Conservation (phyloP, 2,329 filamentous ascomycete genomes). For the Camillea tinctor region DNA sequence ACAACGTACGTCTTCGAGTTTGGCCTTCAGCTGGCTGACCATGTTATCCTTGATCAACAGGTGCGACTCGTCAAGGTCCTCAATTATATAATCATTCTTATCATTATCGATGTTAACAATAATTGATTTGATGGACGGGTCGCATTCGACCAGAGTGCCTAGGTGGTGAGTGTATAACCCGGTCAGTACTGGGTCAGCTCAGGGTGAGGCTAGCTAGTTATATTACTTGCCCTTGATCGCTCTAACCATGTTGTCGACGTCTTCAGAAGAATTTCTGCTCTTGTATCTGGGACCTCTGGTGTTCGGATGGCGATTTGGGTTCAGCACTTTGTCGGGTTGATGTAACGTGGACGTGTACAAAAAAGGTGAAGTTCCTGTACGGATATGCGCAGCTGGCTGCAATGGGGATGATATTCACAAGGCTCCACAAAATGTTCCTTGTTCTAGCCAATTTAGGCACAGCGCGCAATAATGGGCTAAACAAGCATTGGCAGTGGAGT, state of each 20-base stretch:
- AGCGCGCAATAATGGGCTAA: background rate
- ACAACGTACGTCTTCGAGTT: slow-evolving; percentile 62
- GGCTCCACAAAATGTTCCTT: no score
- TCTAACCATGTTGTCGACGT: slow-evolving; percentile 22
- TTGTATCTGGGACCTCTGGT: no score
- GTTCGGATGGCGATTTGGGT: no score
- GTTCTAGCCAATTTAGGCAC: background rate
- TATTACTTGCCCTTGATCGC: slow-evolving; percentile 28
- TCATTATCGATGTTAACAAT: slow-evolving; percentile 73
- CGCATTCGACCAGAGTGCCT: slow-evolving; percentile 77
- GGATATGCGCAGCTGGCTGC: background rate
- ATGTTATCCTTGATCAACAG: slow-evolving; percentile 74
- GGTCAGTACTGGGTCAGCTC: slow-evolving; percentile 5
- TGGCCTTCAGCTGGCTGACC: slow-evolving; percentile 64
- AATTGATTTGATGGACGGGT: slow-evolving; percentile 85
- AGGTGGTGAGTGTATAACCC: slow-evolving; percentile 1
- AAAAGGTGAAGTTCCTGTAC: no score
- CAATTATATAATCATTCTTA: slow-evolving; percentile 72
- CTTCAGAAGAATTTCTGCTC: no score
- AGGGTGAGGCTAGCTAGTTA: background rate
- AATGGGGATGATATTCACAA: background rate
- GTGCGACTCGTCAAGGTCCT: slow-evolving; percentile 76
- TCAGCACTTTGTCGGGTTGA: no score
- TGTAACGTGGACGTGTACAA: no score
- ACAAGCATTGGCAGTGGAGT: background rate